Base-by-base conservation (phyloP, 2,329 filamentous ascomycete species). In the Epichloe scottii region DNA sequence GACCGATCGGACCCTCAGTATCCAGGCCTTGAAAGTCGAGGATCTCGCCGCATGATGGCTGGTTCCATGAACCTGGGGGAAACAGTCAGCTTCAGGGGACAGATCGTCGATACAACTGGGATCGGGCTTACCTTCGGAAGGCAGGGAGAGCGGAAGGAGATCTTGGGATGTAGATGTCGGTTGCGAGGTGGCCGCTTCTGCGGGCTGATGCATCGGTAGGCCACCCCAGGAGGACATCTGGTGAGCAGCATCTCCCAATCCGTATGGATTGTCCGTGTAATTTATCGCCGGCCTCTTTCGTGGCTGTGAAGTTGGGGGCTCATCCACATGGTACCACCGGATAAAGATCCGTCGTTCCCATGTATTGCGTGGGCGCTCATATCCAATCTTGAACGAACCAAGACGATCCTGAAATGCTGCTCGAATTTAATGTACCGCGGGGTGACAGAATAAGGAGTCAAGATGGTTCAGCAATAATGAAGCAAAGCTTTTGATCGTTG, bases 1-100 rank as follows among this genome's bases (percentile, higher is more conserved):
- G 79, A 47, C 78, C 78, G 57, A 84, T 81, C 57, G 66, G 64
- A 69, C 80, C 76, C 37, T 83, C 80, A 12, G 70, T 65, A 39
- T 82, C 78, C 49, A 82, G 62, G 45, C 67, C 67, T 21, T 77
- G 73, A 47, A 82, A 68, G 35, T 81, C 78, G 46, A 79, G 67
- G 50, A 66, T 71, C 49, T 81, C 78, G 48, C 81, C 78, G 55
- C 72, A 78, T 15, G 75, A 66, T 62, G 82, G 82, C 38, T 76
- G 69, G 47, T 69, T 67, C 79, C 79, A 71, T 43, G 59, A 59
- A 38, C 58, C 66, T 66, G 43, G 33, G 39, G 30, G 5, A 38
- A 45, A 41, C 10, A 26, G 38, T 52, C 30, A 52, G 51, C 4
- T n/a, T 14, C 14, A 15, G 17, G 6, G 33, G 2, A 40, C 2